Conservation (phyloP, 164 flowering plant species). For the Chimonanthus praecox region DNA sequence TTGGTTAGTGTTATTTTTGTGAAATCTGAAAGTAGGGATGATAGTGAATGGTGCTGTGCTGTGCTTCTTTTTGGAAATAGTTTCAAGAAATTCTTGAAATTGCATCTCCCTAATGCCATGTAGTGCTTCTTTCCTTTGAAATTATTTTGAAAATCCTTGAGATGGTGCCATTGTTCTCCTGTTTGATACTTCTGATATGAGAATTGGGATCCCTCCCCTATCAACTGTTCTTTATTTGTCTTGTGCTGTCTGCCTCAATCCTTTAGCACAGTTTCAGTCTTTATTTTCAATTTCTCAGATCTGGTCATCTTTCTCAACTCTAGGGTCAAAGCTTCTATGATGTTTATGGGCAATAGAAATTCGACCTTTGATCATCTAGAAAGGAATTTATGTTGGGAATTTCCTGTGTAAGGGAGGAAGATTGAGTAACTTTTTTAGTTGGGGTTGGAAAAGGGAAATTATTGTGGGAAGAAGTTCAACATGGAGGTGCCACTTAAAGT, state of each 20-base stretch:
- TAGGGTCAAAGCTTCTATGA: neutral
- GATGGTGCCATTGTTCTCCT: neutral
- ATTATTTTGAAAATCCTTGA: no score
- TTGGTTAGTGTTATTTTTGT: slow-evolving; percentile 51
- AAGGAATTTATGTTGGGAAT: neutral
- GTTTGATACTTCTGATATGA: neutral
- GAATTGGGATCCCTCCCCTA: neutral
- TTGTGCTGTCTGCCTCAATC: neutral
- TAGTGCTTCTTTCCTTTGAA: no score
- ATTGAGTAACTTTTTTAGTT: no score
- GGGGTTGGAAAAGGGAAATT: no score
- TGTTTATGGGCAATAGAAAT: neutral
- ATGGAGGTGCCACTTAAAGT: no score
- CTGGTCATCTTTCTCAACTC: no score
- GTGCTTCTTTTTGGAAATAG: neutral
- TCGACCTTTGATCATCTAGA: neutral
- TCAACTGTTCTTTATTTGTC: neutral
- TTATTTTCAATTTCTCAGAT: no score
- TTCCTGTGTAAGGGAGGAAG: no score
- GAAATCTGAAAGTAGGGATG: neutral
- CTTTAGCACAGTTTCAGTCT: neutral
- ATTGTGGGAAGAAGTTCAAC: no score
- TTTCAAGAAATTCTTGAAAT: no score
- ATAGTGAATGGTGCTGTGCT: neutral
- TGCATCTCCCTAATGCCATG: no score